Evolutionary conservation across 1,284 basidiomycete species (phyloP).

Genomic region (Cronartium quercuum): DNA sequence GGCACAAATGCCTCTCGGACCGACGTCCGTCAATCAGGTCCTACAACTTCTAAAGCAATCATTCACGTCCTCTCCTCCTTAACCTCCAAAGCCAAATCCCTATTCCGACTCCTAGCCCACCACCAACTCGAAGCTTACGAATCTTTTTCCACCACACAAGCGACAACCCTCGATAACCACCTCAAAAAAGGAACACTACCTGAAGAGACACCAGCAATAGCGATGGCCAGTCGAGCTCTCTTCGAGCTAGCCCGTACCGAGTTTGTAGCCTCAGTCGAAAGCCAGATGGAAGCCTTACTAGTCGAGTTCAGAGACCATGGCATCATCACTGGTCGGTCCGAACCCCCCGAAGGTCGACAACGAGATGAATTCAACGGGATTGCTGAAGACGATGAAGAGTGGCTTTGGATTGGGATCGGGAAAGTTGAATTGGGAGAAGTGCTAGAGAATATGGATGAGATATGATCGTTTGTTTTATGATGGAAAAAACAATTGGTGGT

Average conservation of each 20-base stretch:
- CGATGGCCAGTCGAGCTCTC: conserved; percentile 39
- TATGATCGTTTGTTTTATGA: background rate
- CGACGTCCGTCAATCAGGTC: conserved; percentile 60
- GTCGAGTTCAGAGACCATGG: conserved; percentile 85
- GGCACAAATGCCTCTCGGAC: conserved; percentile 48
- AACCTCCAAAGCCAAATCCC: conserved; percentile 64
- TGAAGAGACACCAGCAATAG: conserved; percentile 49
- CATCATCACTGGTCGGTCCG: conserved; percentile 59
- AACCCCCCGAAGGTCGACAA: conserved; percentile 50
- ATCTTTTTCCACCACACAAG: conserved; percentile 33
- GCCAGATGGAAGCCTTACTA: conserved; percentile 68
- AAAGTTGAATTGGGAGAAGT: conserved; percentile 56
- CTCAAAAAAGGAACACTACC: conserved; percentile 13
- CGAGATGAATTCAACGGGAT: conserved; percentile 48
- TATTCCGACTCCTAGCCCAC: conserved; percentile 43
- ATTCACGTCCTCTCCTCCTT: conserved; percentile 76
- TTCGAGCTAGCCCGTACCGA: conserved; percentile 59
- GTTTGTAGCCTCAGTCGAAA: conserved; percentile 80
- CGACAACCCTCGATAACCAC: conserved; percentile 21
- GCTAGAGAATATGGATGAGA: conserved; percentile 55
- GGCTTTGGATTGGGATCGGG: conserved; percentile 73
- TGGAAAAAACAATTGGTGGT: too few species aligned
- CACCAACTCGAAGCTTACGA: conserved; percentile 31
- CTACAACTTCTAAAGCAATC: conserved; percentile 55
- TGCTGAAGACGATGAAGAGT: conserved; percentile 54